Evolutionary conservation across 1,284 basidiomycete species (phyloP), one percentile per base, ranked within the genome.

Genomic region (Schizophyllum amplum): DNA sequence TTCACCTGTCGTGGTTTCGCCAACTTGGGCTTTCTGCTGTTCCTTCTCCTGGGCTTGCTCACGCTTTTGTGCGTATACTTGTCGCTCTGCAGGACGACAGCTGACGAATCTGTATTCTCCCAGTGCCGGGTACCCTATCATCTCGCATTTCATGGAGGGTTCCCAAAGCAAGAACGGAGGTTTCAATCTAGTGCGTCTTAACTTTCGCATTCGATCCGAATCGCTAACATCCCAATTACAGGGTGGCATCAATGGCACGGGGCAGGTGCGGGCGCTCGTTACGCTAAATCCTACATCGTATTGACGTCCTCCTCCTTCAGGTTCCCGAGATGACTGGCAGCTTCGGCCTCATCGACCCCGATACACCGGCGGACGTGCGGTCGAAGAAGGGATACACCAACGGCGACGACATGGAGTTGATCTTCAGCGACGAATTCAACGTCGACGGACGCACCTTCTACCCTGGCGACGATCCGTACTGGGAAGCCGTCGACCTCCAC

Each of bases 341-440:
- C 58, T 80, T 75, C 59, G 77, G 73, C 5, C 72, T 89, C 23
- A 82, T 90, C 60, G 87, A 90, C 66, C 67, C 71, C 27, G 80
- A 87, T 60, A 89, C 87, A 0, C 87, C 86, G 0, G 60, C 71
- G 33, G 70, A 73, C 0, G 80, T 71, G 1, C 77, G 78, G 60
- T 80, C 75, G 0, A 79, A 77, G 57, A 70, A 64, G 25, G 68
- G 73, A 0, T 83, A 81, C 59, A 69, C 67, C 61, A 69, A 73
- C 46, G 72, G 75, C 6, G 70, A 78, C 15, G 69, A 79, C 46
- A 67, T 76, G 67, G 68, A 76, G 17, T 71, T 90, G 17, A 85
- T 88, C 4, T 90, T 85, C 80, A 61, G 59, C 48, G 89, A 92
- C 65, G 90, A 92, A 71, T 92, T 93, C 68, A 83, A 92, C 62